Conservation (phyloP, 1,139 yeast genomes). For the Groenewaldozyma auringiensis region DNA sequence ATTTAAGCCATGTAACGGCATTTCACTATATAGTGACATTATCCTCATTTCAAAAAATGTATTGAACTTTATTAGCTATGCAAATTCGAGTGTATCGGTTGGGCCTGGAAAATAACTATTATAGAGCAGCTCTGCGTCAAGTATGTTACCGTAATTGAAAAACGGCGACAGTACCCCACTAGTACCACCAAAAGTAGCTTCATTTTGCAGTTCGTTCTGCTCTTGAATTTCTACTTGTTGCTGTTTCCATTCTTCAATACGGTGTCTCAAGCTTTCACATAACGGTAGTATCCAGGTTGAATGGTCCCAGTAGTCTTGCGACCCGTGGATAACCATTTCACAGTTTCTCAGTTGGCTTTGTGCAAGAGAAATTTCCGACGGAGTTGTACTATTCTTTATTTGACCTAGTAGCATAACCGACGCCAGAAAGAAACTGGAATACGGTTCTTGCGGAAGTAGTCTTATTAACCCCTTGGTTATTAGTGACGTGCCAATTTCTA, state of each 20-base stretch:
- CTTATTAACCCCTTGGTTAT: not conserved
- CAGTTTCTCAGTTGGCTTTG: not conserved
- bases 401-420: not conserved
- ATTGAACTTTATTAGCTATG: no score
- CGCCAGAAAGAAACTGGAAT: not conserved
- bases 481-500: not conserved
- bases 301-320: not conserved
- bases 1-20: no score
- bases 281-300: not conserved
- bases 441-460: not conserved
- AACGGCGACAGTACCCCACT: not conserved
- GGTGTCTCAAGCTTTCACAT: not conserved
- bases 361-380: not conserved
- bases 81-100: not conserved
- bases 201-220: not conserved
- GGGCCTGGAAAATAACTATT: not conserved
- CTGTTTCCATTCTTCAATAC: not conserved
- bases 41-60: no score
- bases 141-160: not conserved
- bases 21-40: no score
- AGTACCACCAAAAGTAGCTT: not conserved
- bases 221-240: not conserved
- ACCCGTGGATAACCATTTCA: not conserved
- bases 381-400: not conserved
- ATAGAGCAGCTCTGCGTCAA: not conserved